These are phyloP conservation scores for Fusarium buxicola DNA, from an alignment of 2,329 filamentous ascomycete genomes.

Conservation along the genomic window DNA sequence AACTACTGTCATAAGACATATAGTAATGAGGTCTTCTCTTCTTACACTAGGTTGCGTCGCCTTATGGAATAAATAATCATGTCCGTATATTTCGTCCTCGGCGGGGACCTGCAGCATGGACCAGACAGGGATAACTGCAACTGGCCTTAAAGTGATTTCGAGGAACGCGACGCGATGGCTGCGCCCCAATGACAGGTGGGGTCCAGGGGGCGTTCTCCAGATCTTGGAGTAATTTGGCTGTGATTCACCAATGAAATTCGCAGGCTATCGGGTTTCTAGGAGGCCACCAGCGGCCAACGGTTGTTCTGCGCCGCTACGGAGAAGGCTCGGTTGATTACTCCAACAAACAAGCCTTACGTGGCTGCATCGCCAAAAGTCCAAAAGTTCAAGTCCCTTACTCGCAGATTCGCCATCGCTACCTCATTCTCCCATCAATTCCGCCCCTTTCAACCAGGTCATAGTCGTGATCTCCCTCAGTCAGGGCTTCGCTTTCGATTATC, in stretches of 20 bases:
- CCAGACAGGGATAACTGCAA: slow-evolving; percentile 9
- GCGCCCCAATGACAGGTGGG: slow-evolving; percentile 38
- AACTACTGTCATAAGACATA: too few species aligned
- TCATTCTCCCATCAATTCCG: slow-evolving; percentile 19
- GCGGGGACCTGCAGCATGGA: slow-evolving; percentile 4
- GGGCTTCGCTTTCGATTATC: slow-evolving; percentile 6
- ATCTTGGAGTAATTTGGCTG: slow-evolving; percentile 12
- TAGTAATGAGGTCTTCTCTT: too few species aligned
- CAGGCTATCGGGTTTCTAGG: slow-evolving; percentile 17
- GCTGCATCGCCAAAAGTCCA: slow-evolving; percentile 43
- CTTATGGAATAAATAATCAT: not conserved
- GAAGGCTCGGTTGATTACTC: slow-evolving; percentile 37
- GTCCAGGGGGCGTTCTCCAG: slow-evolving; percentile 25
- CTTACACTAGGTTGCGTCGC: too few species aligned
- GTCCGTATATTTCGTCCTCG: not conserved
- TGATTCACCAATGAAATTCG: slow-evolving; percentile 35
- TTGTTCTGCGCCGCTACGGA: slow-evolving; percentile 30
- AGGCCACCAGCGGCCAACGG: slow-evolving; percentile 32
- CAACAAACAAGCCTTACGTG: slow-evolving; percentile 38
- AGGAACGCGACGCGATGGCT: slow-evolving; percentile 23
- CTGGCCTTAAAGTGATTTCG: slow-evolving; percentile 6
- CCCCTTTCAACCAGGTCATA: slow-evolving; percentile 5
- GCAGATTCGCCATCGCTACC: slow-evolving; percentile 24
- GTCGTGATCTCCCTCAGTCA: slow-evolving; percentile 8
- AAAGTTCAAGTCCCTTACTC: slow-evolving; percentile 20